A percentile compares a stretch with the other conserved stretches of the same genome.
phyloP scores from a whole-genome alignment of 1,284 basidiomycete species.

The Marasmius fiardii region DNA sequence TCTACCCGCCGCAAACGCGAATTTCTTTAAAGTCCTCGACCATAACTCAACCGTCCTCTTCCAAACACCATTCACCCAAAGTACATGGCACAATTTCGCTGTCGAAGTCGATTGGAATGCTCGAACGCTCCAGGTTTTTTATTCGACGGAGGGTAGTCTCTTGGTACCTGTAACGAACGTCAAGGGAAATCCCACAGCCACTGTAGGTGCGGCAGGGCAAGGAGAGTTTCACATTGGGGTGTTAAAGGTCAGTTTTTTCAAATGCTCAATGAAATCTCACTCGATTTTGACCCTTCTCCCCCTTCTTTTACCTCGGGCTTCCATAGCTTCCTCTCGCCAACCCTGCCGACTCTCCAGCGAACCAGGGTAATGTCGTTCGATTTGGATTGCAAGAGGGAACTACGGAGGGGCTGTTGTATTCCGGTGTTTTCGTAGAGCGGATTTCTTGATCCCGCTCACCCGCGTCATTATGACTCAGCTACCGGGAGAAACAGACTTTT shows the following conservation, averaged over 20 bases:
- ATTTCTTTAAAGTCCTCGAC: slow-evolving; percentile 50
- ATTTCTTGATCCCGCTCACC: no score
- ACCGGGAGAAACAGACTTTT: no score
- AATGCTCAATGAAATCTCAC: no score
- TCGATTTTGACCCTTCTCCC: no score
- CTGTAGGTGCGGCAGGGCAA: slow-evolving; percentile 39
- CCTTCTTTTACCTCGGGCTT: neutral
- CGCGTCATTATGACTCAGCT: no score
- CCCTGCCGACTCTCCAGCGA: slow-evolving; percentile 37
- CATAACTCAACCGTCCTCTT: slow-evolving; percentile 51
- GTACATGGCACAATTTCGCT: slow-evolving; percentile 59
- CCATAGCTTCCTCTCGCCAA: slow-evolving; percentile 56
- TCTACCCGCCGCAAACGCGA: slow-evolving; percentile 36
- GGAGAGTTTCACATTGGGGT: slow-evolving; percentile 60
- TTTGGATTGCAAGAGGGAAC: slow-evolving; percentile 55
- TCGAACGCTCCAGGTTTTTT: slow-evolving; percentile 45
- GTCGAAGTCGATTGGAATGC: slow-evolving; percentile 54
- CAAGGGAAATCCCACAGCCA: slow-evolving; percentile 38
- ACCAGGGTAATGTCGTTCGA: slow-evolving; percentile 54
- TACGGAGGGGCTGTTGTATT: slow-evolving; percentile 51
- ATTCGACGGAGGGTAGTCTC: slow-evolving; percentile 37
- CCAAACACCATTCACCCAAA: slow-evolving; percentile 39
- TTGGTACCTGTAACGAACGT: slow-evolving; percentile 39
- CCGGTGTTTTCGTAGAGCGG: slow-evolving; percentile 52
- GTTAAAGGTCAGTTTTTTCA: slow-evolving; percentile 50